Conservation (phyloP, 2,329 filamentous ascomycete species). For the Alternaria ethzedia region DNA sequence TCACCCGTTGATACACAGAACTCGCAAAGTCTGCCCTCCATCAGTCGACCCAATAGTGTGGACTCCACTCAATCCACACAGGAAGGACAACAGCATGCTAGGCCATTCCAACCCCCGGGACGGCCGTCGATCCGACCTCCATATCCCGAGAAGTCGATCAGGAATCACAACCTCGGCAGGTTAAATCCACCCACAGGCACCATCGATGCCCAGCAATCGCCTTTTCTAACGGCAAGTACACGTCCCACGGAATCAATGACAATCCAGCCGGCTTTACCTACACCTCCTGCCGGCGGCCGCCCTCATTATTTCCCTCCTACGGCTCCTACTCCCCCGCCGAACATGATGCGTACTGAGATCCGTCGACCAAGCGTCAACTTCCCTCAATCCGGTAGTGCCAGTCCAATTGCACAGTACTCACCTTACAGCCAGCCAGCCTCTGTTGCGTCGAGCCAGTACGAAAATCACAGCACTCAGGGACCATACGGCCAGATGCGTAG, state of each 20-base stretch:
- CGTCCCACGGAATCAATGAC: slow-evolving; percentile 52
- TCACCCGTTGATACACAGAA: slow-evolving; percentile 47
- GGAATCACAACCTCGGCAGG: slow-evolving; percentile 58
- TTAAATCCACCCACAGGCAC: slow-evolving; percentile 54
- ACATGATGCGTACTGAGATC: slow-evolving; percentile 30
- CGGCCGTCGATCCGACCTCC: slow-evolving; percentile 54
- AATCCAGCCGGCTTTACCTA: slow-evolving; percentile 56
- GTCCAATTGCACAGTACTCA: slow-evolving; percentile 55
- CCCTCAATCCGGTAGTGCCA: slow-evolving; percentile 52
- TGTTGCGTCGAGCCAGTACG: slow-evolving; percentile 42
- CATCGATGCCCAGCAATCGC: slow-evolving; percentile 57
- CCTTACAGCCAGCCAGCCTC: slow-evolving; percentile 45
- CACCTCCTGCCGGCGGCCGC: slow-evolving; percentile 50
- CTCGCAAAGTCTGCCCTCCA: slow-evolving; percentile 39
- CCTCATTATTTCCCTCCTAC: slow-evolving; percentile 43
- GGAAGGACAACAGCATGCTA: slow-evolving; percentile 29
- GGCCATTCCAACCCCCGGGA: slow-evolving; percentile 35
- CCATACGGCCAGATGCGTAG: slow-evolving; percentile 24
- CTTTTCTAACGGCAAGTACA: slow-evolving; percentile 53
- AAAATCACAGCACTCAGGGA: slow-evolving; percentile 40
- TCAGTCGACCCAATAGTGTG: slow-evolving; percentile 45
- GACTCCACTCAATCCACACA: slow-evolving; percentile 40
- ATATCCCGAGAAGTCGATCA: slow-evolving; percentile 63
- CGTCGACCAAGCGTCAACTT: slow-evolving; percentile 46
- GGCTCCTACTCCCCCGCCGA: slow-evolving; percentile 42